phyloP scores from a whole-genome alignment of 2,329 filamentous ascomycete genomes.

The Apiospora arundinis region DNA sequence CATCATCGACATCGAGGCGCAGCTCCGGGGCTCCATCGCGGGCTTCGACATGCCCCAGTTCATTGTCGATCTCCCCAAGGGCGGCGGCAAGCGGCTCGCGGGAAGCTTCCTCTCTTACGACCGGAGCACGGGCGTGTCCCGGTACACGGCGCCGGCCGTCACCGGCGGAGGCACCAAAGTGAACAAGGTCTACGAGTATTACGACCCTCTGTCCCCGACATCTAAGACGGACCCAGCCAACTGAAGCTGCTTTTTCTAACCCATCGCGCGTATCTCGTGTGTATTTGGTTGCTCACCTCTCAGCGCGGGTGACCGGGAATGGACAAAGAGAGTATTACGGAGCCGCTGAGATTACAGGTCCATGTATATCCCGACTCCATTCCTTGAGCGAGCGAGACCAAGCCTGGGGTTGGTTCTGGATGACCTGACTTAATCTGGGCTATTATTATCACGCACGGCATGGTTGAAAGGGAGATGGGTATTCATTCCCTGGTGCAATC shows the following conservation, averaged over 20 bases:
- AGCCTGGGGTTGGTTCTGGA: slow-evolving; percentile 1
- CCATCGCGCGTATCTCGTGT: neutral
- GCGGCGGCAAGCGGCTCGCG: slow-evolving; percentile 67
- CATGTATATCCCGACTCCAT: neutral
- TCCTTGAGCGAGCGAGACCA: neutral
- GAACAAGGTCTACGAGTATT: slow-evolving; percentile 60
- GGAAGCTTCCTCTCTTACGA: slow-evolving; percentile 61
- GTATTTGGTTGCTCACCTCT: neutral
- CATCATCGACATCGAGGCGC: slow-evolving; percentile 62
- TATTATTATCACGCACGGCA: slow-evolving; percentile 3
- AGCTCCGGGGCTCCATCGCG: slow-evolving; percentile 65
- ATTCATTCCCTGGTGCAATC: neutral
- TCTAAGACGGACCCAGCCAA: neutral
- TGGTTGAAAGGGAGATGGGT: neutral
- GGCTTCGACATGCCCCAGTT: slow-evolving; percentile 69
- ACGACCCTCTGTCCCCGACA: slow-evolving; percentile 53
- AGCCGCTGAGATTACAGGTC: neutral
- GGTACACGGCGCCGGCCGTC: slow-evolving; percentile 61
- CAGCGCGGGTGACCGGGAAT: neutral
- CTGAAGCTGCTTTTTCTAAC: neutral
- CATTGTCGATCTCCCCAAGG: slow-evolving; percentile 67
- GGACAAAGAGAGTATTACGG: neutral
- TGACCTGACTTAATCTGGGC: neutral
- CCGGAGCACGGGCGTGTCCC: slow-evolving; percentile 57
- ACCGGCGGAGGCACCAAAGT: slow-evolving; percentile 51